These are phyloP conservation scores for Cryptococcus jaspeensis DNA, from an alignment of 1,284 basidiomycete species.

Conservation along the genomic window DNA sequence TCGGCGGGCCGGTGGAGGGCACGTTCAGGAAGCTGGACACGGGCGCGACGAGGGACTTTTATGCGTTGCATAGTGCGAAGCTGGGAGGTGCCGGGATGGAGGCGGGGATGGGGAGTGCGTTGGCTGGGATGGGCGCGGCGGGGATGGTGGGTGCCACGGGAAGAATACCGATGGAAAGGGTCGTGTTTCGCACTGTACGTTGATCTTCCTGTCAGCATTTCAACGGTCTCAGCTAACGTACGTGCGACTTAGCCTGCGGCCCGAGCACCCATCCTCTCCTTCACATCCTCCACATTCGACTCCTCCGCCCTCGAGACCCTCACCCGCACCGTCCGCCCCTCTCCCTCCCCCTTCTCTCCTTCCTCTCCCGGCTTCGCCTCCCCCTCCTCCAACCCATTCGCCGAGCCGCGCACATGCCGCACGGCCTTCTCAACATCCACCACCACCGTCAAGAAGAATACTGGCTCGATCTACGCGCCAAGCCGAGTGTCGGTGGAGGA, in stretches of 20 bases:
- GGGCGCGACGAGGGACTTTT: constrained; percentile 9
- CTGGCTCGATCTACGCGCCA: constrained; percentile 15
- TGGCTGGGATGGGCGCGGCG: not conserved
- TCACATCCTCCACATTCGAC: constrained; percentile 19
- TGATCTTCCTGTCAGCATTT: not conserved
- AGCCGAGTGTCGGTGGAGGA: constrained; percentile 1
- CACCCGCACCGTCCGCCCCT: not conserved
- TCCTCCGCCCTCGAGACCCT: constrained; percentile 1
- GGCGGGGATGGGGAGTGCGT: not conserved
- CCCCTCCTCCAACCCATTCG: not conserved
- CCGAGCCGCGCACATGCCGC: not conserved
- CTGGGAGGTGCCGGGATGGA: not conserved
- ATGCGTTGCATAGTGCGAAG: constrained; percentile 1
- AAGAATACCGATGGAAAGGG: constrained; percentile 5
- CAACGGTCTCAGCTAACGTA: not conserved
- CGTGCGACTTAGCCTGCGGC: constrained; percentile 5
- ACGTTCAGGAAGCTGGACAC: constrained; percentile 14
- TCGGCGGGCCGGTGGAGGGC: constrained; percentile 15
- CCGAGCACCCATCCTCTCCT: constrained; percentile 16
- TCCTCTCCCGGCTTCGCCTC: not conserved
- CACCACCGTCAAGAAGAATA: constrained; percentile 7
- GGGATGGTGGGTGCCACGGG: not conserved
- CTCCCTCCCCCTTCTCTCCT: no score
- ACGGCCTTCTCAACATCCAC: not conserved
- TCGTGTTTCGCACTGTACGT: constrained; percentile 18